phyloP scores from a whole-genome alignment of 2,329 filamentous ascomycete species.

The Alternaria ethzedia region DNA sequence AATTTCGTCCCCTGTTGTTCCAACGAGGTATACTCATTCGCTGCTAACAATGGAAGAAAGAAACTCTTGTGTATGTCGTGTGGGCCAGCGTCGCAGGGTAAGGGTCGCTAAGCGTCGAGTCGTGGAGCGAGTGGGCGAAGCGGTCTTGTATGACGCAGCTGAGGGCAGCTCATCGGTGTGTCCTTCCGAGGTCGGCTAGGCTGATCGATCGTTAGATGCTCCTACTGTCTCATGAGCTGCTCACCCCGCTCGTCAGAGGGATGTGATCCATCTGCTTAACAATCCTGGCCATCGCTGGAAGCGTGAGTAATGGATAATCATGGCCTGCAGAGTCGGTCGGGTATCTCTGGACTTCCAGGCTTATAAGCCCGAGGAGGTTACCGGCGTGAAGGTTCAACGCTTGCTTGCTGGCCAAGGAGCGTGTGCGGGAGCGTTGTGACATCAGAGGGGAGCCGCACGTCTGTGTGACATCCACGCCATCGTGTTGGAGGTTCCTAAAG shows the following conservation, averaged over 20 bases:
- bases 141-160: background rate
- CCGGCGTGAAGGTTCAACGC: background rate
- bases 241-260: background rate
- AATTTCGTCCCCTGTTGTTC: background rate
- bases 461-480: background rate
- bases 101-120: background rate
- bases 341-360: background rate
- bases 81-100: background rate
- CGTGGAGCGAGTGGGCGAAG: background rate
- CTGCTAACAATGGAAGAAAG: conserved; percentile 1
- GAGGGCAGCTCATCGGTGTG: background rate
- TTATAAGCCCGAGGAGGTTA: background rate
- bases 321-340: background rate
- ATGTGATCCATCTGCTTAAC: background rate
- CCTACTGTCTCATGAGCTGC: background rate
- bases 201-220: background rate
- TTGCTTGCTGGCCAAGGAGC: background rate
- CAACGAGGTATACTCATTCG: background rate
- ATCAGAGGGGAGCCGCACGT: background rate
- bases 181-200: background rate
- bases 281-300: background rate
- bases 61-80: background rate
- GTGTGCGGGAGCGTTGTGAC: background rate
- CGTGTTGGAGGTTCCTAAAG: background rate
- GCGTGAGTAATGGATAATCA: background rate